Conservation (phyloP, 345 rosid genomes). For the Euphorbia tirucalli region DNA sequence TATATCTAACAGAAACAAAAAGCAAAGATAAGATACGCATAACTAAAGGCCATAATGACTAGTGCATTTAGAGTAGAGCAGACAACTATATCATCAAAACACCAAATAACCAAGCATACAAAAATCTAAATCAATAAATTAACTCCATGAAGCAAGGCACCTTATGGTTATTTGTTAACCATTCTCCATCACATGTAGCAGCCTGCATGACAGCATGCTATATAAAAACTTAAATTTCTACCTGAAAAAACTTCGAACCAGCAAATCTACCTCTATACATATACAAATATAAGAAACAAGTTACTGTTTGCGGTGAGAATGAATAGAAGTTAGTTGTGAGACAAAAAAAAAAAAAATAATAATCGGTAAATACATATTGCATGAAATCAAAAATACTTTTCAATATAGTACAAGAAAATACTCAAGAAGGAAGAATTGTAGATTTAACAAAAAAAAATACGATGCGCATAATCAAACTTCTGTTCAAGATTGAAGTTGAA, state of each 20-base stretch:
- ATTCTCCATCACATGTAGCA: slow-evolving; percentile 28
- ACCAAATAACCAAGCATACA: neutral
- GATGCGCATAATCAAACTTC: neutral
- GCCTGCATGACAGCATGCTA: slow-evolving; percentile 16
- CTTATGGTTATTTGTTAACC: slow-evolving; percentile 26
- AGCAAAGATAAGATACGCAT: neutral
- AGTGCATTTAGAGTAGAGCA: neutral
- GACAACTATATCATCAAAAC: neutral
- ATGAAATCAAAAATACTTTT: neutral
- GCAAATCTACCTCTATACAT: slow-evolving; percentile 12
- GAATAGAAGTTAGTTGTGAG: neutral
- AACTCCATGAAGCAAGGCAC: neutral
- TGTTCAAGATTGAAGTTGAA: neutral
- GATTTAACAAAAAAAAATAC: neutral
- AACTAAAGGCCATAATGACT: neutral
- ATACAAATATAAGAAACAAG: slow-evolving; percentile 5
- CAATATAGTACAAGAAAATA: neutral
- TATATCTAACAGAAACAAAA: neutral
- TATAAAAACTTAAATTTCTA: neutral
- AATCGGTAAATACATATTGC: neutral
- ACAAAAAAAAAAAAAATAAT: neutral
- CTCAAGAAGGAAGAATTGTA: neutral
- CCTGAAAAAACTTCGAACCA: slow-evolving; percentile 9
- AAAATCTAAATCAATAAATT: neutral
- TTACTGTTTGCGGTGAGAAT: slow-evolving; percentile 8